Percentiles rank a stretch among this genome's conserved stretches.
phyloP scores from a whole-genome alignment of 148 eudicot species.

The Gaultheria prostrata region DNA sequence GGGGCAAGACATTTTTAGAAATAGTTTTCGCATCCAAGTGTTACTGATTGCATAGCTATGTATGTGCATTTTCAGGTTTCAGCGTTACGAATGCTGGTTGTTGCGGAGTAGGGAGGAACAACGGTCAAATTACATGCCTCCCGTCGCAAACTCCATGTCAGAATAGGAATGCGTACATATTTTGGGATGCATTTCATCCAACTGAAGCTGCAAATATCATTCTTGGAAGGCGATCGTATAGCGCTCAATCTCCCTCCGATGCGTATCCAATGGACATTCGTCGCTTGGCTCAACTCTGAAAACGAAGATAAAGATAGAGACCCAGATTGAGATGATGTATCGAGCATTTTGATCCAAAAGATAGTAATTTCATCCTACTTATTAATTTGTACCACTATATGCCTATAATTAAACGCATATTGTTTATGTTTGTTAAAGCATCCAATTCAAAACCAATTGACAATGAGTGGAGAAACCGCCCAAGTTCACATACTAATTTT shows the following conservation, averaged over 20 bases:
- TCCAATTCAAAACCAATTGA: too few relatives aligned
- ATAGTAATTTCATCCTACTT: neutral
- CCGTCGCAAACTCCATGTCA: constrained; percentile 51
- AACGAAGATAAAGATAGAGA: neutral
- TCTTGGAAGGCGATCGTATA: constrained; percentile 48
- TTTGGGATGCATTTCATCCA: constrained; percentile 80
- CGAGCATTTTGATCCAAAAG: neutral
- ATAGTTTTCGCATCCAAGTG: neutral
- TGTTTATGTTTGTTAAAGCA: neutral
- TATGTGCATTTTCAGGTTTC: constrained; percentile 46
- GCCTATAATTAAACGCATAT: neutral
- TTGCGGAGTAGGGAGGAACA: constrained; percentile 89
- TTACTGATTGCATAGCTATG: neutral
- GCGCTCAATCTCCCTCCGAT: constrained; percentile 35
- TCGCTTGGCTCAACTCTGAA: constrained; percentile 44
- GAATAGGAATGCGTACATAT: constrained; percentile 44
- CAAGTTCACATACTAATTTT: too few relatives aligned
- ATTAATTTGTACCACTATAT: neutral
- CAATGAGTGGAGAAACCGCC: too few relatives aligned
- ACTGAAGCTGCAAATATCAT: constrained; percentile 56
- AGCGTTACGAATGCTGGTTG: constrained; percentile 73
- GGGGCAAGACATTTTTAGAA: neutral
- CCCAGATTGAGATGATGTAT: neutral
- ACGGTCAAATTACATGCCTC: constrained; percentile 82
- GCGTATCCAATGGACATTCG: constrained; percentile 55